phyloP scores from a whole-genome alignment of 768 basidiomycete species.

The Pisolithus microcarpus region DNA sequence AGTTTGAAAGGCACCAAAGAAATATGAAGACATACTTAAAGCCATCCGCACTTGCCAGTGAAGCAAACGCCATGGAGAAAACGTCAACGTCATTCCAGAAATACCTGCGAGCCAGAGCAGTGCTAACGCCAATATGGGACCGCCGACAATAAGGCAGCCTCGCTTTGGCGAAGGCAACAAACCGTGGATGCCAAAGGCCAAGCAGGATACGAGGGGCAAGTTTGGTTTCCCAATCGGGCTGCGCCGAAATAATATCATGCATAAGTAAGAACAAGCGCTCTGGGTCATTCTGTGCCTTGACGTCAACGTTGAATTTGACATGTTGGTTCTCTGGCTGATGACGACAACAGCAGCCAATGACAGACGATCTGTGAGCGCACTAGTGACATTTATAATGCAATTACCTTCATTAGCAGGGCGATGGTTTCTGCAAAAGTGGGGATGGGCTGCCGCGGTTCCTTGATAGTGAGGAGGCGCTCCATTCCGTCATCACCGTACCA shows the following conservation, averaged over 20 bases:
- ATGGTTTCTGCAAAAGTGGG: constrained; percentile 87
- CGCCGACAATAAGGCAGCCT: constrained; percentile 77
- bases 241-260: constrained; percentile 54
- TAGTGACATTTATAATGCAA: constrained; percentile 13
- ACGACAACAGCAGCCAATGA: neutral
- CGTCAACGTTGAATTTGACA: constrained; percentile 81
- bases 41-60: constrained; percentile 68
- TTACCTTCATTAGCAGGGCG: constrained; percentile 68
- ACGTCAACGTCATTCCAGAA: constrained; percentile 86
- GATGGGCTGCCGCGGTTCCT: constrained; percentile 78
- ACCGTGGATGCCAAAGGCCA: constrained; percentile 89
- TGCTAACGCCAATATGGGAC: constrained; percentile 76
- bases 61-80: constrained; percentile 77
- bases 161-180: constrained; percentile 67
- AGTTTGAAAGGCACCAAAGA: neutral
- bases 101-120: constrained; percentile 67
- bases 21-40: constrained; percentile 39
- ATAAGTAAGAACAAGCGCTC: constrained; percentile 77
- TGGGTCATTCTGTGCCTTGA: constrained; percentile 91
- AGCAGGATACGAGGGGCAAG: constrained; percentile 78
- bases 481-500: constrained; percentile 71
- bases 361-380: constrained; percentile 3
- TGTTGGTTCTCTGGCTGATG: constrained; percentile 65
- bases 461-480: constrained; percentile 71
- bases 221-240: constrained; percentile 63